These are phyloP conservation scores for Psilocybe cyanescens DNA, from an alignment of 768 basidiomycete genomes.

Conservation along the genomic window DNA sequence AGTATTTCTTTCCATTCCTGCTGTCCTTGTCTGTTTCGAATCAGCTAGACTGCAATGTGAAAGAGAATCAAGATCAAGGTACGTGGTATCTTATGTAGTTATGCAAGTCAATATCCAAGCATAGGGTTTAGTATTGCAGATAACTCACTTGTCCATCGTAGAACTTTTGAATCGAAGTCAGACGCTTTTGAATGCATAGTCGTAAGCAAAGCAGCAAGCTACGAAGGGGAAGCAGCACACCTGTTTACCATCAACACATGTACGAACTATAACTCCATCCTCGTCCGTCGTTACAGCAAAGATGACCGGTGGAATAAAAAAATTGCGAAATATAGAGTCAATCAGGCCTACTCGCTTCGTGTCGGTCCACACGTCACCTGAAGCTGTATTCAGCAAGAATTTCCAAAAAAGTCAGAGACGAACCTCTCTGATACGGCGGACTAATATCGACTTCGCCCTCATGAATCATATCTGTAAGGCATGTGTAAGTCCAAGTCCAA, in stretches of 20 bases:
- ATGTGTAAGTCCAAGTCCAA: not conserved
- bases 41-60: not conserved
- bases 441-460: conserved; percentile 71
- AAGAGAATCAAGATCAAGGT: conserved; percentile 23
- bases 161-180: conserved; percentile 82
- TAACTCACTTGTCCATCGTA: conserved; percentile 68
- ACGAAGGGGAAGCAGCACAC: conserved; percentile 43
- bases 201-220: not conserved
- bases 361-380: conserved; percentile 80
- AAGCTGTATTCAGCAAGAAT: not conserved
- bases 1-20: conserved; percentile 63
- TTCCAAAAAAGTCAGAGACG: conserved; percentile 17
- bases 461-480: conserved; percentile 60
- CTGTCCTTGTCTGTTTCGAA: conserved; percentile 54
- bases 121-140: conserved; percentile 15
- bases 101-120: conserved; percentile 10
- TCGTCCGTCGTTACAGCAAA: conserved; percentile 62
- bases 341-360: conserved; percentile 72
- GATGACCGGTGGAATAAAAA: conserved; percentile 79
- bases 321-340: conserved; percentile 79
- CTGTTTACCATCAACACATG: conserved; percentile 88
- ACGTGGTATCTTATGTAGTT: conserved; percentile 54
- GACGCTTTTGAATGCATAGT: conserved; percentile 41
- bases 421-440: conserved; percentile 76
- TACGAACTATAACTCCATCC: conserved; percentile 57